Base-by-base conservation (phyloP, 2,329 filamentous ascomycete species). In the Aspergillus arachidicola region DNA sequence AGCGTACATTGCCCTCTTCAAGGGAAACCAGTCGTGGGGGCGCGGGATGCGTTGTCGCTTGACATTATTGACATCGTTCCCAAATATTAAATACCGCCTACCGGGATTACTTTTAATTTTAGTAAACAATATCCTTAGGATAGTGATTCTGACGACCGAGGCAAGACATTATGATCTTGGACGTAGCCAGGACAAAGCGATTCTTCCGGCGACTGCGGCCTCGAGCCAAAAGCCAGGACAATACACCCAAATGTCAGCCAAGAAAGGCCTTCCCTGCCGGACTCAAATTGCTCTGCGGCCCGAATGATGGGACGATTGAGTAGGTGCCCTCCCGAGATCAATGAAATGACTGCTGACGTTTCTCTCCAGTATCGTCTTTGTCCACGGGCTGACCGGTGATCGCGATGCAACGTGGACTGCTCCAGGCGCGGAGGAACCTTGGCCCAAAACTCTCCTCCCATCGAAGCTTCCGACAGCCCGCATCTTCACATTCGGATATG, bases 301-400 rank as follows among this genome's bases (percentile, higher is more conserved):
- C 38, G 1, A 41, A 41, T 4, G 38, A 41, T n/a, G 38, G 16
- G 38, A 41, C 38, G 16, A 41, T 41, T 41, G 38, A 41, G 38
- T 41, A 41, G n/a, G 16, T 10, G 38, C 16, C 38, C 6, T 41
- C 16, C 38, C 0, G 0, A 19, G 2, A 6, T 38, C 9, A 41
- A 19, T 6, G 2, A 41, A 19, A 41, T 4, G 38, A 6, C 34
- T 36, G 16, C 38, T 41, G 7, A 41, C 10, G 3, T 41, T 41
- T 41, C 38, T 1, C 38, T 5, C 16, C 16, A 41, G 38, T 41
- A 41, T 41, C 16, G 38, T 41, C 16, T 69, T 66, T 41, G 41
- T 70, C 28, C 66, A 70, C 61, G 68, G 68, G 19, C 56, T 70
- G 43, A 67, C 65, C 19, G 66, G 68, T 4, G 45, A 70, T 43